These are phyloP conservation scores for Boletus vermiculosoides DNA, from an alignment of 768 basidiomycete species.

Conservation along the genomic window DNA sequence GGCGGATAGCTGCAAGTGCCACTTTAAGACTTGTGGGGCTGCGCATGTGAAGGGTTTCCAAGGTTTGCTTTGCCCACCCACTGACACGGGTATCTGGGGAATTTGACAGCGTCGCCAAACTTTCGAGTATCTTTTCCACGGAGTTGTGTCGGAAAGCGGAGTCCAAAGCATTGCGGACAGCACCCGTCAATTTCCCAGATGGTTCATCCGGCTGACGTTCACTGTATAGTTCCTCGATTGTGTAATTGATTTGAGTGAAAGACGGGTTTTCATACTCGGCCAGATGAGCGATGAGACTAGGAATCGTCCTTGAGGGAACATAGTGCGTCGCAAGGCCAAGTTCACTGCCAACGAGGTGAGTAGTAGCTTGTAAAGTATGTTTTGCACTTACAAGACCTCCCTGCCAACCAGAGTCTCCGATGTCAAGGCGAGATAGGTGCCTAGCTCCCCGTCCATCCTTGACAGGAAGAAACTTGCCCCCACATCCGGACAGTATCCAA, in stretches of 20 bases:
- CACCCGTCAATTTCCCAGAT: slow-evolving; percentile 52
- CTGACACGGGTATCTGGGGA: slow-evolving; percentile 46
- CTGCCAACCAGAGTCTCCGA: slow-evolving; percentile 70
- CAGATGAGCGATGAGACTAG: slow-evolving; percentile 67
- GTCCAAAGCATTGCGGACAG: slow-evolving; percentile 76
- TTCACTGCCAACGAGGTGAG: slow-evolving; percentile 51
- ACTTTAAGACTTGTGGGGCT: slow-evolving; percentile 94
- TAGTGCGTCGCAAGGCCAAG: slow-evolving; percentile 94
- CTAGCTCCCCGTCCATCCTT: slow-evolving; percentile 85
- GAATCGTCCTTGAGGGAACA: slow-evolving; percentile 73
- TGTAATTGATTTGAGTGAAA: slow-evolving; percentile 56
- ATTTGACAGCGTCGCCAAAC: slow-evolving; percentile 45
- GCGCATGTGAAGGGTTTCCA: slow-evolving; percentile 58
- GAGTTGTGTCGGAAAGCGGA: slow-evolving; percentile 65
- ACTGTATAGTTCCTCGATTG: slow-evolving; percentile 60
- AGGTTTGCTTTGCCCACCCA: slow-evolving; percentile 73
- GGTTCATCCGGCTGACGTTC: slow-evolving; percentile 62
- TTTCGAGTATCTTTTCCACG: slow-evolving; percentile 69
- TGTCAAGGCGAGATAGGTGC: slow-evolving; percentile 92
- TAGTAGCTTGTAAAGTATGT: slow-evolving; percentile 6
- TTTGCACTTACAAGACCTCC: slow-evolving; percentile 73
- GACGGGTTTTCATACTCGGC: slow-evolving; percentile 40
- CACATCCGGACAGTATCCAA: slow-evolving; percentile 90
- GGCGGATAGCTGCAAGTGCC: slow-evolving; percentile 74
- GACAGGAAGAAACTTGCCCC: slow-evolving; percentile 90